A percentile compares a stretch with the other conserved stretches of the same genome.
Evolutionary conservation across 257 asterid genomes (phyloP).

Genomic region (Primulina huaijiensis): DNA sequence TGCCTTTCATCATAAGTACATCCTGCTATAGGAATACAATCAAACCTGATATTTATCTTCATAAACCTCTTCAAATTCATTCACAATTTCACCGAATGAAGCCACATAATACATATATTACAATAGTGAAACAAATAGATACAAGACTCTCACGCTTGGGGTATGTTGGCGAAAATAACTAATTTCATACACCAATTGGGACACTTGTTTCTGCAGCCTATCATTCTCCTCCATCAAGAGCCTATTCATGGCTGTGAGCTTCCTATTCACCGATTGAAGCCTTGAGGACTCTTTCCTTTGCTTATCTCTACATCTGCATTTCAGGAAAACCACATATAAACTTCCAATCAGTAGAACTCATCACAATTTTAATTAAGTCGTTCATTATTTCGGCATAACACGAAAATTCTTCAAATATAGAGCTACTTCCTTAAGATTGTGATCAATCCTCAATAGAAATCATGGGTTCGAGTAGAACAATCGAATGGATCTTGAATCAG

Average conservation of each 20-base stretch:
- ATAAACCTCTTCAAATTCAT: not conserved
- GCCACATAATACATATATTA: too few species aligned
- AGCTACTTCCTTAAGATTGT: too few species aligned
- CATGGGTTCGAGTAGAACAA: too few species aligned
- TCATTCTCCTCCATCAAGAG: constrained; percentile 92
- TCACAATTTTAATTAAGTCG: not conserved
- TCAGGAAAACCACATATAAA: constrained; percentile 1
- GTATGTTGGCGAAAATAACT: constrained; percentile 72
- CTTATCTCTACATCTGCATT: constrained; percentile 82
- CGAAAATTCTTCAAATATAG: too few species aligned
- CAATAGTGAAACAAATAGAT: not conserved
- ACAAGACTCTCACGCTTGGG: constrained; percentile 44
- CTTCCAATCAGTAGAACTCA: not conserved
- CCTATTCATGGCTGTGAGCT: constrained; percentile 88
- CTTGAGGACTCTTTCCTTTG: constrained; percentile 85
- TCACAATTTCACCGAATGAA: too few species aligned
- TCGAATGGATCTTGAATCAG: not conserved
- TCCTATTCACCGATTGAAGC: constrained; percentile 78
- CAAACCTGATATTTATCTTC: constrained; percentile 5
- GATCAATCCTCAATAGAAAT: too few species aligned
- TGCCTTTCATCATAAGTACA: constrained; percentile 63
- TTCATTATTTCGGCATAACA: not conserved
- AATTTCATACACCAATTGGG: constrained; percentile 77
- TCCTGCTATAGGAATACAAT: constrained; percentile 35
- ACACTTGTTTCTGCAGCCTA: constrained; percentile 84